These are phyloP conservation scores for Neonectria coccinea DNA, from an alignment of 2,329 filamentous ascomycete genomes.

Conservation along the genomic window DNA sequence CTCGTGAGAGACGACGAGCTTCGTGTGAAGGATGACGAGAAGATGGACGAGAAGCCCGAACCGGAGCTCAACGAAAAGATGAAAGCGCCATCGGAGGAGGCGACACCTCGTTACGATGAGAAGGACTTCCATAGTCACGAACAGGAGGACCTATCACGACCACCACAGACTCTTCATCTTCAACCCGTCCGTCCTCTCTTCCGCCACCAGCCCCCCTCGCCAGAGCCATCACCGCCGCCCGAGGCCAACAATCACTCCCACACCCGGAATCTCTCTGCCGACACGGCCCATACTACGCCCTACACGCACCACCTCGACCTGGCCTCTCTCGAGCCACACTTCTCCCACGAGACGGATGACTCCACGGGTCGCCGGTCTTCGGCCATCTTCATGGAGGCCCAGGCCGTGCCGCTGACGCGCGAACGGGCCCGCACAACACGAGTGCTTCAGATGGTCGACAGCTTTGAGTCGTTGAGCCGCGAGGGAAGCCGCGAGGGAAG, in stretches of 20 bases:
- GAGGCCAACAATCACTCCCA: slow-evolving; percentile 34
- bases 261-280: slow-evolving; percentile 10
- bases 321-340: slow-evolving; percentile 35
- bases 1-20: slow-evolving; percentile 17
- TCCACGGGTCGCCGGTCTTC: slow-evolving; percentile 47
- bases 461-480: slow-evolving; percentile 62
- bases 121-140: slow-evolving; percentile 1
- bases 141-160: background rate
- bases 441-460: slow-evolving; percentile 68
- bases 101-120: slow-evolving; percentile 4
- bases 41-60: slow-evolving; percentile 28
- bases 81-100: background rate
- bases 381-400: slow-evolving; percentile 57
- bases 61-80: slow-evolving; percentile 18
- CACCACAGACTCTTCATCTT: slow-evolving; percentile 29
- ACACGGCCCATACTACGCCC: slow-evolving; percentile 34
- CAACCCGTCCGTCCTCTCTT: slow-evolving; percentile 38
- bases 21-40: slow-evolving; percentile 24
- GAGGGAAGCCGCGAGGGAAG: slow-evolving; percentile 41
- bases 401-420: slow-evolving; percentile 56
- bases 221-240: slow-evolving; percentile 24
- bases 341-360: slow-evolving; percentile 47
- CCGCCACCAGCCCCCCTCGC: slow-evolving; percentile 24
- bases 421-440: slow-evolving; percentile 58
- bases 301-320: slow-evolving; percentile 40